A percentile compares a stretch with the other conserved stretches of the same genome.
phyloP scores from a whole-genome alignment of 1,139 yeast species.

The Blastobotrys arbuscula region DNA sequence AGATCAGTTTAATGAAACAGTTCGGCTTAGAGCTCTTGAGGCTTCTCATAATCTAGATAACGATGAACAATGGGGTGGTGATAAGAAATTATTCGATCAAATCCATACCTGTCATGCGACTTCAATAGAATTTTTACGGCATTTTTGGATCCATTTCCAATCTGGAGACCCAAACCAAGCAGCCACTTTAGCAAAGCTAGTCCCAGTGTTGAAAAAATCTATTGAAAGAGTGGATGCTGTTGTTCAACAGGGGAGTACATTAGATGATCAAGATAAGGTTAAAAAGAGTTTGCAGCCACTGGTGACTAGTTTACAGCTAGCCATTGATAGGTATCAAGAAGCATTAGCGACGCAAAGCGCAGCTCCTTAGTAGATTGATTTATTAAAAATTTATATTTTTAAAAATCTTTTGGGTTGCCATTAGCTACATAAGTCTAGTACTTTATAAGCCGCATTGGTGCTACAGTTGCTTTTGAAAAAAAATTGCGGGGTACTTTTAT shows the following conservation, averaged over 20 bases:
- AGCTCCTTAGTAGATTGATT: background rate
- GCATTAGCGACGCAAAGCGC: constrained; percentile 19
- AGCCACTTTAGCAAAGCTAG: constrained; percentile 41
- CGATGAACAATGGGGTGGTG: constrained; percentile 17
- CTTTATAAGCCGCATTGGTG: background rate
- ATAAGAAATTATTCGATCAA: constrained; percentile 23
- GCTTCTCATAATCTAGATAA: constrained; percentile 15
- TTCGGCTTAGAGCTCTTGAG: constrained; percentile 23
- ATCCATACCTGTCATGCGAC: constrained; percentile 51
- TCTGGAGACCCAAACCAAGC: constrained; percentile 53
- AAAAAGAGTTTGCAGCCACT: constrained; percentile 36
- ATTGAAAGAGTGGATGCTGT: constrained; percentile 41
- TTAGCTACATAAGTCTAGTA: too few species aligned
- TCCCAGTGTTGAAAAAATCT: constrained; percentile 45
- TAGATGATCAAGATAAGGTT: constrained; percentile 27
- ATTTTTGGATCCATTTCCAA: constrained; percentile 61
- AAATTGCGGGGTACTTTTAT: too few species aligned
- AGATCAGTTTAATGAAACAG: constrained; percentile 22
- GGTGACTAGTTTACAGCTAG: constrained; percentile 36
- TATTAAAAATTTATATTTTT: too few species aligned
- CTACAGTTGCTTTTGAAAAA: background rate
- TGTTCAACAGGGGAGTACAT: constrained; percentile 26
- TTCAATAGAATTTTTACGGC: constrained; percentile 62
- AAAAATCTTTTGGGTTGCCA: too few species aligned
- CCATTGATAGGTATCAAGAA: constrained; percentile 36